A percentile compares a stretch with the other conserved stretches of the same genome.
phyloP scores from a whole-genome alignment of 371 early-diverging fungal genomes.

The Rhizopus delemar region DNA sequence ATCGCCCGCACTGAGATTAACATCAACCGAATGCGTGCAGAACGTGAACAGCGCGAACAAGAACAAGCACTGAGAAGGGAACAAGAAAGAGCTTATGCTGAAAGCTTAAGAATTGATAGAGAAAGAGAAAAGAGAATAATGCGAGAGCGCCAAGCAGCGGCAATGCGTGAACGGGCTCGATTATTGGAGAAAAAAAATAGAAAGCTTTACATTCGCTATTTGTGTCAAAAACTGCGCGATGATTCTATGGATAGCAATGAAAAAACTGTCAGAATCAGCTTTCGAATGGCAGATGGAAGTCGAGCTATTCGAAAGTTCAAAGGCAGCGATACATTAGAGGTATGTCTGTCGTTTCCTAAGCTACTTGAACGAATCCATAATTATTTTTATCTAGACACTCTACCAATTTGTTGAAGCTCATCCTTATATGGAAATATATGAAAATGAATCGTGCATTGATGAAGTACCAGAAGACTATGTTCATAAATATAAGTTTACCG shows the following conservation, averaged over 20 bases:
- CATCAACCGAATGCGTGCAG: constrained; percentile 52
- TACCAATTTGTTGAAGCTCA: constrained; percentile 80
- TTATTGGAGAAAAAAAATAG: constrained; percentile 37
- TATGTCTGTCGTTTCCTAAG: background rate
- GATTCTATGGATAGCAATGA: constrained; percentile 21
- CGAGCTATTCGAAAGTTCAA: constrained; percentile 69
- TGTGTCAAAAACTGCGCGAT: constrained; percentile 34
- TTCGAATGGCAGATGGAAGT: constrained; percentile 68
- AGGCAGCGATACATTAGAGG: constrained; percentile 56
- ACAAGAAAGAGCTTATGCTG: constrained; percentile 85
- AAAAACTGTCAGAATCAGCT: constrained; percentile 54
- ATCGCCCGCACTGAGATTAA: constrained; percentile 58
- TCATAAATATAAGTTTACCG: constrained; percentile 66
- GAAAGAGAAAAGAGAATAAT: constrained; percentile 62
- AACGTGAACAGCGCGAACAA: constrained; percentile 66
- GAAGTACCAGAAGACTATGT: constrained; percentile 54
- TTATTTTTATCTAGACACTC: constrained; percentile 17
- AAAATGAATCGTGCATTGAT: constrained; percentile 14
- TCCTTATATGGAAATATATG: constrained; percentile 58
- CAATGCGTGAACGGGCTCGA: constrained; percentile 36
- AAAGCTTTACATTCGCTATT: constrained; percentile 36
- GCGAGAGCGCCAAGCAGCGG: constrained; percentile 52
- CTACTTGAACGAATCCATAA: background rate
- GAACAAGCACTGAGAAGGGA: constrained; percentile 76
- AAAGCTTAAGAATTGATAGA: constrained; percentile 76